Evolutionary conservation across 352 stramenopile species (phyloP).

Genomic region (Globisporangium canariense): DNA sequence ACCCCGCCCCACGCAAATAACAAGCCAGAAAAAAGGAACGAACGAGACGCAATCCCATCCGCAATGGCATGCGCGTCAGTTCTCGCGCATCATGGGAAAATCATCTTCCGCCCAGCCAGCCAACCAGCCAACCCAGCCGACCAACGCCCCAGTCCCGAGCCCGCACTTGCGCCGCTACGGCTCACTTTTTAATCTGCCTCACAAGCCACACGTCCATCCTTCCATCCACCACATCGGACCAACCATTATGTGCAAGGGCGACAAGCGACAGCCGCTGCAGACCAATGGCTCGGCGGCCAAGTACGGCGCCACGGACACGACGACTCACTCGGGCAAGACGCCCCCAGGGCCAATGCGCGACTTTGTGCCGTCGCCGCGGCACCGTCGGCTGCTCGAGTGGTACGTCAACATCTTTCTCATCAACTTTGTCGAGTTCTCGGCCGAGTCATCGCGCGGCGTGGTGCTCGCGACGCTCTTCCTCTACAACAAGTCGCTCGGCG

Average conservation of each 20-base stretch:
- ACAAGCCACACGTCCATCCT: not conserved
- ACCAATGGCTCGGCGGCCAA: conserved; percentile 12
- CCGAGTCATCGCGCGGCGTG: conserved; percentile 71
- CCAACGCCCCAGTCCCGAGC: not conserved
- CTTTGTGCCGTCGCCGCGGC: conserved; percentile 37
- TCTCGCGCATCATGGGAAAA: not conserved
- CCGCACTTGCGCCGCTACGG: not conserved
- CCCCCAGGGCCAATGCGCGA: conserved; percentile 22
- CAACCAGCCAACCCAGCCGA: not conserved
- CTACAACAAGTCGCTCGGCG: conserved; percentile 79
- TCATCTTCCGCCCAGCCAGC: conserved; percentile 7
- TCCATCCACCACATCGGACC: not conserved
- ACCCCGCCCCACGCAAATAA: not conserved
- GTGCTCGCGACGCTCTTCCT: conserved; percentile 82
- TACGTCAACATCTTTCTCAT: conserved; percentile 79
- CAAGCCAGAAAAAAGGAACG: not conserved
- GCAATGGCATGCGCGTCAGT: not conserved
- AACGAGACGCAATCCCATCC: not conserved
- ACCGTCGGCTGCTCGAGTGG: conserved; percentile 49
- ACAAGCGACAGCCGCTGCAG: conserved; percentile 12
- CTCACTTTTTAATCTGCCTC: conserved; percentile 15
- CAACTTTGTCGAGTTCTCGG: conserved; percentile 84
- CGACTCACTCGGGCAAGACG: conserved; percentile 3
- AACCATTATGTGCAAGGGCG: conserved; percentile 15
- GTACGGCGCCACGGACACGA: conserved; percentile 29